These are phyloP conservation scores for Rhodotorula diobovata DNA, from an alignment of 768 basidiomycete genomes.

Conservation along the genomic window DNA sequence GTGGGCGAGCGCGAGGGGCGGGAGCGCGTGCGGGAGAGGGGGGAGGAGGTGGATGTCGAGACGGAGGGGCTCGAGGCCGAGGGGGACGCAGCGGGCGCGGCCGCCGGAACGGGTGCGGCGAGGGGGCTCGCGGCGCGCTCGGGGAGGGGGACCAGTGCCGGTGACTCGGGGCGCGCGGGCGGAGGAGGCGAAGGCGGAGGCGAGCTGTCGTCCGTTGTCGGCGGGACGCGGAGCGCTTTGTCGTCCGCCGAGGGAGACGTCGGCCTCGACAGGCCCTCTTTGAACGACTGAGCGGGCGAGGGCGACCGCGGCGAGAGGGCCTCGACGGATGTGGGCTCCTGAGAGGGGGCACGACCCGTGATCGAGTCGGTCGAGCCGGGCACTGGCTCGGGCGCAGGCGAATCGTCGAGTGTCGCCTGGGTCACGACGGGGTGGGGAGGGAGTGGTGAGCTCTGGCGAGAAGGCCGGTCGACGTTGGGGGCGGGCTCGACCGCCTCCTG, in stretches of 20 bases:
- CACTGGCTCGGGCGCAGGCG: neutral
- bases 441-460: neutral
- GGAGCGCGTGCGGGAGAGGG: neutral
- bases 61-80: neutral
- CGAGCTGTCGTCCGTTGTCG: neutral
- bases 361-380: conserved; percentile 2
- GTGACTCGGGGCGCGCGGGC: neutral
- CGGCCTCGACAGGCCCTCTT: conserved; percentile 22
- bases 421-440: too few relatives aligned
- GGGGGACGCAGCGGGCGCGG: neutral
- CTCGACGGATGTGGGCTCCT: neutral
- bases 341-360: neutral
- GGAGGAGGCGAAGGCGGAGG: conserved; percentile 10
- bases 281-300: neutral
- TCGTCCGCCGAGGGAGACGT: conserved; percentile 2
- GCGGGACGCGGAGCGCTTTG: conserved; percentile 5
- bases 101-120: neutral
- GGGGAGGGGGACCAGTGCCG: too few relatives aligned
- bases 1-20: neutral
- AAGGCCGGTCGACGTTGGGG: neutral
- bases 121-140: neutral
- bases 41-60: neutral
- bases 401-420: conserved; percentile 17
- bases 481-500: neutral
- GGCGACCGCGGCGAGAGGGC: neutral